phyloP scores from a whole-genome alignment of 495 filamentous ascomycete genomes.

The Penicillium chermesinum region DNA sequence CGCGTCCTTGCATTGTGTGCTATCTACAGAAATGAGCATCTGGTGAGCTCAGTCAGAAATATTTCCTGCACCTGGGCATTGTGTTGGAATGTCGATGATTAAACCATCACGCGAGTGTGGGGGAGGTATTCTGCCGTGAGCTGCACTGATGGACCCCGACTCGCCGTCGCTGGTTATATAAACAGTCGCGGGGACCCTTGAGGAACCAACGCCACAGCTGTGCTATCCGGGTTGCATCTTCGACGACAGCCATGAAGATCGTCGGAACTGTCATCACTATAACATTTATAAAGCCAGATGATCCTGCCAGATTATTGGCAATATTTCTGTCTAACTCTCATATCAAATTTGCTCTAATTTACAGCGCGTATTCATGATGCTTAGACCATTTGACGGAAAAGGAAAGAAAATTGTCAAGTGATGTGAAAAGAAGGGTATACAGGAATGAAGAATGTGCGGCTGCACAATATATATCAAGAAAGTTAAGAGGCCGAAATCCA shows the following conservation, averaged over 20 bases:
- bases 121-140: not conserved
- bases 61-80: constrained; percentile 24
- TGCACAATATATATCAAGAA: constrained; percentile 21
- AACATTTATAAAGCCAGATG: constrained; percentile 4
- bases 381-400: not conserved
- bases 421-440: not conserved
- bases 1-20: constrained; percentile 22
- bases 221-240: constrained; percentile 18
- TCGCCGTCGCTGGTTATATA: constrained; percentile 18
- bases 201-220: constrained; percentile 19
- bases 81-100: constrained; percentile 6
- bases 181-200: constrained; percentile 21
- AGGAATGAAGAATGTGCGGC: not conserved
- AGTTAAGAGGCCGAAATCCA: constrained; percentile 2
- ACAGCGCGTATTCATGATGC: not conserved
- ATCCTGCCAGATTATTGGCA: constrained; percentile 27
- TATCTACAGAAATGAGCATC: constrained; percentile 22
- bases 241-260: constrained; percentile 21
- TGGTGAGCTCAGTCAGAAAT: constrained; percentile 24
- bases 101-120: constrained; percentile 6
- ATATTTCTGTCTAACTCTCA: constrained; percentile 5
- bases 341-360: not conserved
- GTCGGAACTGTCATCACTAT: constrained; percentile 27
- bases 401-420: not conserved
- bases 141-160: constrained; percentile 4